These are phyloP conservation scores for Lachancea sp. DNA, from an alignment of 805 yeast genomes.

Conservation along the genomic window DNA sequence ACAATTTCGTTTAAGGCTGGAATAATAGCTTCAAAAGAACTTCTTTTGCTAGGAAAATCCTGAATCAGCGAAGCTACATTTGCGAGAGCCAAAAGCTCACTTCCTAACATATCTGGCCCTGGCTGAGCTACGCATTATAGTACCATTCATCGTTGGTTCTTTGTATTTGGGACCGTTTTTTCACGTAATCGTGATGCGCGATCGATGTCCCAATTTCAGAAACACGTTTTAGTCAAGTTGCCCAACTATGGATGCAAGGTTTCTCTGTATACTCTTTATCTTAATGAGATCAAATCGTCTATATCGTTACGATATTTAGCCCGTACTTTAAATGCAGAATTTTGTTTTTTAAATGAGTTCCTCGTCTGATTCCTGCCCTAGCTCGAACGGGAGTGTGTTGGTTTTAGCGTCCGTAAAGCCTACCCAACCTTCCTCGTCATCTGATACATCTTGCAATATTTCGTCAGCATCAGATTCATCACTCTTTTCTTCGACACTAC, in stretches of 20 bases:
- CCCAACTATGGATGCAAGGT: too few species aligned
- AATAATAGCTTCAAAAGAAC: background rate
- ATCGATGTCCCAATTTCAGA: too few species aligned
- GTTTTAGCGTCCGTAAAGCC: slow-evolving; percentile 28
- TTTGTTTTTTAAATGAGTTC: slow-evolving; percentile 9
- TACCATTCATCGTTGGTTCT: too few species aligned
- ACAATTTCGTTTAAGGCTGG: slow-evolving; percentile 20
- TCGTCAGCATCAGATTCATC: slow-evolving; percentile 31
- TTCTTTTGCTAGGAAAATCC: background rate
- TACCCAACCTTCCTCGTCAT: slow-evolving; percentile 36
- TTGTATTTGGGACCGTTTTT: too few species aligned
- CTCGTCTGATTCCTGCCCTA: slow-evolving; percentile 21
- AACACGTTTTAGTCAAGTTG: too few species aligned
- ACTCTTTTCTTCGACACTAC: slow-evolving; percentile 15
- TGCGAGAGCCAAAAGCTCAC: background rate
- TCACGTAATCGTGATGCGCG: too few species aligned
- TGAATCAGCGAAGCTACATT: background rate
- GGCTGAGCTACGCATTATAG: too few species aligned
- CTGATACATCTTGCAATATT: slow-evolving; percentile 27
- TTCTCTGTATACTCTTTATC: too few species aligned
- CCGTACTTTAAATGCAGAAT: too few species aligned
- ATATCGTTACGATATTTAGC: too few species aligned
- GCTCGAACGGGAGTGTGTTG: slow-evolving; percentile 18
- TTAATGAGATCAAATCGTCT: too few species aligned
- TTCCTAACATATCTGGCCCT: background rate